Base-by-base conservation (phyloP, 805 yeast genomes). In the Kazachstania martiniae region DNA sequence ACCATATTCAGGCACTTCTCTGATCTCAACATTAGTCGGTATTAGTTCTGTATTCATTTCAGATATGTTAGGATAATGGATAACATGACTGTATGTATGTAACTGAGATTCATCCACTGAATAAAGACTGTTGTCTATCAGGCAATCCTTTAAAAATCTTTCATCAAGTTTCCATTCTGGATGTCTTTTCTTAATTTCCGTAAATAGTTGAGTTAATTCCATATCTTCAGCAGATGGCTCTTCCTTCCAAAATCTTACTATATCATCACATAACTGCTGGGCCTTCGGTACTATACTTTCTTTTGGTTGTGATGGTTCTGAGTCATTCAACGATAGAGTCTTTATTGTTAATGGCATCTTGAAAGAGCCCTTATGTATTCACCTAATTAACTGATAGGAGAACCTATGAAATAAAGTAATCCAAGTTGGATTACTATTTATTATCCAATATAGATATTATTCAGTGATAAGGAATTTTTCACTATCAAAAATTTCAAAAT, bases 161-260 rank as follows among this genome's bases (percentile, higher is more conserved):
- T 72, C 77, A 14, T 77, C 66, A 1, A 83, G 46, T 3, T 67
- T 44, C 94, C 94, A 83, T 28, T 59, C 60, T 0, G 74, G 69
- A 42, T 80, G 67, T 29, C 62, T 59, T 18, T 51, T 38, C 42
- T 71, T 73, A 27, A 83, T 59, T 9, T 65, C 43, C 0, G 59
- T 62, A 35, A 67, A 74, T 14, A 82, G 59, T 42, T 74, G 72
- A 9, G 64, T 61, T 8, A 68, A 56, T 1, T 80, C 77, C 14
- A 76, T 49, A 8, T 68, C 58, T 47, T 79, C 86, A 17, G 74
- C 67, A 2, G 65, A 55, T 2, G 83, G 76, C 43, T 79, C 84
- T 32, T 66, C 65, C 41, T 72, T 74, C 89, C 91, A 81, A 8
- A 78, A 52, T 5, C 63, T 59, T 26, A 77, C 67, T n/a, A 79